These are phyloP conservation scores for Aspergillus wentii DNA, from an alignment of 495 filamentous ascomycete species.

Conservation along the genomic window DNA sequence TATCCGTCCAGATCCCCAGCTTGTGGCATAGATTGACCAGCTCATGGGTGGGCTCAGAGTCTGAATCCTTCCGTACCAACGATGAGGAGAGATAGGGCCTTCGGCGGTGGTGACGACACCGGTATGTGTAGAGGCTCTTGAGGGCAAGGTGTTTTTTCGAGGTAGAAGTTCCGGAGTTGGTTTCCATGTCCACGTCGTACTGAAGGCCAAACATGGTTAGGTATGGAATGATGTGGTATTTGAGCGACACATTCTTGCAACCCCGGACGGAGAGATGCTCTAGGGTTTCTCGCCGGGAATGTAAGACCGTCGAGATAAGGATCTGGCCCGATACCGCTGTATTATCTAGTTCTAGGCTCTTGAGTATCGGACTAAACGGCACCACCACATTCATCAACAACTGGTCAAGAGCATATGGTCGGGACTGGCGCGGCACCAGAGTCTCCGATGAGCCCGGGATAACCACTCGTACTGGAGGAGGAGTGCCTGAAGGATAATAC, in stretches of 20 bases:
- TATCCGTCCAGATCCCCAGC: slow-evolving; percentile 59
- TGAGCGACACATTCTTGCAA: slow-evolving; percentile 62
- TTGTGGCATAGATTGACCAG: slow-evolving; percentile 58
- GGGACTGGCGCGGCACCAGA: slow-evolving; percentile 42
- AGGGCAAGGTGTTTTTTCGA: slow-evolving; percentile 41
- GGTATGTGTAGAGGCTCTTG: slow-evolving; percentile 57
- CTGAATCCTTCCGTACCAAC: slow-evolving; percentile 51
- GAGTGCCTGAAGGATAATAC: slow-evolving; percentile 39
- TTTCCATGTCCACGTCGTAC: slow-evolving; percentile 38
- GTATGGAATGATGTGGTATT: slow-evolving; percentile 60
- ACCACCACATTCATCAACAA: slow-evolving; percentile 50
- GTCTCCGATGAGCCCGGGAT: slow-evolving; percentile 31
- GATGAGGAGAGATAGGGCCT: slow-evolving; percentile 54
- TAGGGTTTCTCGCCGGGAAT: slow-evolving; percentile 46
- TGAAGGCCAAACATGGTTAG: slow-evolving; percentile 47
- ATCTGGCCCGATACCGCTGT: slow-evolving; percentile 56
- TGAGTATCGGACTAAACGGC: slow-evolving; percentile 51
- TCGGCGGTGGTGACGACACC: slow-evolving; percentile 57
- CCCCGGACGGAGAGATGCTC: slow-evolving; percentile 58
- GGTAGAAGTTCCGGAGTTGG: slow-evolving; percentile 25
- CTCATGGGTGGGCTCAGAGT: slow-evolving; percentile 59
- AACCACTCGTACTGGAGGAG: slow-evolving; percentile 26
- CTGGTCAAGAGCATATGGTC: slow-evolving; percentile 52
- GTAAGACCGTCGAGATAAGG: slow-evolving; percentile 48
- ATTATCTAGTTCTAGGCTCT: slow-evolving; percentile 55